Evolutionary conservation across 768 basidiomycete genomes (phyloP), one percentile per base, ranked within the genome.

Genomic region (Hypholoma sublateritium): DNA sequence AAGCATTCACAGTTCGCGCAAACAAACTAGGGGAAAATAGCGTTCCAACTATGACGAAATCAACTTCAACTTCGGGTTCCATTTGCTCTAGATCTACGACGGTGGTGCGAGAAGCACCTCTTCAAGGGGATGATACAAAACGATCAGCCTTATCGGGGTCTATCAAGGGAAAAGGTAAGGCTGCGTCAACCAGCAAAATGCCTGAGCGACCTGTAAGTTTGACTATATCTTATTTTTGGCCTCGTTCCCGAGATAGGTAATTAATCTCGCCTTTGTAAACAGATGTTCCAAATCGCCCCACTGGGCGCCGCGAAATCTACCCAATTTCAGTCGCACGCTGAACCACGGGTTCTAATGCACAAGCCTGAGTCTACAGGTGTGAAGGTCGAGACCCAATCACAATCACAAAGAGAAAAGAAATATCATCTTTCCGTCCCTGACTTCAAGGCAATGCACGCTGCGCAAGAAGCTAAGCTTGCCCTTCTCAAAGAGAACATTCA

Each of bases 371-470:
- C 65, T 50, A 74, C 75, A 66, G 51, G 24, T 17, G 42, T 43
- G 46, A 44, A 50, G 5, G 57, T 22, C 17, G 17, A 55, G 32
- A 35, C 51, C 19, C 42, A 47, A 24, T 49, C 48, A 48, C 53
- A 50, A 52, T 60, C 55, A 47, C 59, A 61, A 51, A 59, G 56
- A 41, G 59, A 66, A 51, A 61, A 56, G 50, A 51, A 58, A 39
- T 56, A 56, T 16, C 53, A 61, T 48, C 62, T 63, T 22, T 65
- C 63, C 28, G 75, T 84, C 47, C 84, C 86, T 56, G 81, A 86
- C 61, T 83, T 80, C 71, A 81, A 78, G 68, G 68, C 74, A 13
- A 63, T 84, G 14, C 86, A 86, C 60, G 79, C 82, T 34, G 74
- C 79, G 36, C 76, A 80, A 45, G 77, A 76, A 50, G 76, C 75